phyloP scores from a whole-genome alignment of 306 rosid genomes.

The Ormosia semicastrata region DNA sequence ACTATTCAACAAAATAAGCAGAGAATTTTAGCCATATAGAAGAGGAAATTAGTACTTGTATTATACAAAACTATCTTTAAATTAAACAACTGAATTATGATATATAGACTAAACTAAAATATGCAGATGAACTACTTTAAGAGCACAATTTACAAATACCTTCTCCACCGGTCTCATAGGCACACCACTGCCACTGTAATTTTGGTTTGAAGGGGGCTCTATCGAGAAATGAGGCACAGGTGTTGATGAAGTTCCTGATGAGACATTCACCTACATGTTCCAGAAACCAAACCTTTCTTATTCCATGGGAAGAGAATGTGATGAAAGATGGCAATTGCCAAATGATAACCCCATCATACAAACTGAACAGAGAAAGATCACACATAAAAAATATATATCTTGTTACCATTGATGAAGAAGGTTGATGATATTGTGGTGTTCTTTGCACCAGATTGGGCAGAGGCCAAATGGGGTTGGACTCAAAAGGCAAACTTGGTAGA shows the following conservation, averaged over 20 bases:
- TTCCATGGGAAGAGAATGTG: not conserved
- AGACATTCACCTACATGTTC: conserved; percentile 57
- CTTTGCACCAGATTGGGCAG: conserved; percentile 39
- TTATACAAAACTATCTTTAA: not conserved
- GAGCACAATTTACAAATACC: conserved; percentile 42
- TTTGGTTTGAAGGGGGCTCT: conserved; percentile 99
- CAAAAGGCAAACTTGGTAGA: conserved; percentile 44
- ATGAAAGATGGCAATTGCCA: not conserved
- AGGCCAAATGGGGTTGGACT: conserved; percentile 44
- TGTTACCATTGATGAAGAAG: conserved; percentile 52
- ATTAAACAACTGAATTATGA: not conserved
- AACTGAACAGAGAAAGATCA: not conserved
- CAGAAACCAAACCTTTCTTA: conserved; percentile 19
- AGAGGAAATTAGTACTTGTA: not conserved
- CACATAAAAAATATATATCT: not conserved
- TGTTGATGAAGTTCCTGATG: conserved; percentile 49
- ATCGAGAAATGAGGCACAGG: conserved; percentile 38
- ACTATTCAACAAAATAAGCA: not conserved
- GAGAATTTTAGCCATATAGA: not conserved
- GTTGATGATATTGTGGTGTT: conserved; percentile 45
- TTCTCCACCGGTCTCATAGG: conserved; percentile 43
- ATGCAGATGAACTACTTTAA: not conserved
- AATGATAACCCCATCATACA: conserved; percentile 1
- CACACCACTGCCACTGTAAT: conserved; percentile 34
- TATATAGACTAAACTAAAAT: not conserved